Conservation (phyloP, 768 basidiomycete genomes). For the Russula foetens region DNA sequence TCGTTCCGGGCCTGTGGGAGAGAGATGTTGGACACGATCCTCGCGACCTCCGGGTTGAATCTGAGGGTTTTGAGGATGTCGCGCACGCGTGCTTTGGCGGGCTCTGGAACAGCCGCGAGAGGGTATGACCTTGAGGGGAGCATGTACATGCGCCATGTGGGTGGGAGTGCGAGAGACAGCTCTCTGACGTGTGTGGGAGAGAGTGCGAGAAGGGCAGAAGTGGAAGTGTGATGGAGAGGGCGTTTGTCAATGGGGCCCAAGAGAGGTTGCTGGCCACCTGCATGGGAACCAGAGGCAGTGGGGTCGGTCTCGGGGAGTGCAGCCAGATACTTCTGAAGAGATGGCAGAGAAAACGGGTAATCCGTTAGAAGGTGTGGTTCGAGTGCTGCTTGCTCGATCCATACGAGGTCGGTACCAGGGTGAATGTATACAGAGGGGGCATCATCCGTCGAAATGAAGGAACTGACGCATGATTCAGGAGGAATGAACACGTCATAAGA, state of each 20-base stretch:
- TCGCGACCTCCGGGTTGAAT: conserved; percentile 63
- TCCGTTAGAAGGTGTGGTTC: conserved; percentile 29
- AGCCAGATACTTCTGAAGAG: conserved; percentile 6
- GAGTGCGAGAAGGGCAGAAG: conserved; percentile 46
- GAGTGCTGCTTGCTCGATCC: conserved; percentile 40
- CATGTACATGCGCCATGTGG: conserved; percentile 62
- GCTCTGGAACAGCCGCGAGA: conserved; percentile 48
- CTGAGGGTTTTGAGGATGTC: conserved; percentile 48
- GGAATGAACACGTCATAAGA: conserved; percentile 44
- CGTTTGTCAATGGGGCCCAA: conserved; percentile 21
- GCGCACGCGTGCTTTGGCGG: conserved; percentile 47
- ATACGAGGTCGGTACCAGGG: conserved; percentile 22
- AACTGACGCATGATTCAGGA: conserved; percentile 34
- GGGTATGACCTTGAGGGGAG: conserved; percentile 44
- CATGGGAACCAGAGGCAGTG: background rate
- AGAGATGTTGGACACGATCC: conserved; percentile 62
- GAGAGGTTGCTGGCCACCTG: conserved; percentile 6
- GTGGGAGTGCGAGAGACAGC: conserved; percentile 60
- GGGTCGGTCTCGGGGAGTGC: conserved; percentile 12
- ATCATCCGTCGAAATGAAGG: background rate
- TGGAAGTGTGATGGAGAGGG: conserved; percentile 36
- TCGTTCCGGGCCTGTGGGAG: conserved; percentile 57
- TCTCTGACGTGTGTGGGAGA: conserved; percentile 31
- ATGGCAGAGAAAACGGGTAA: conserved; percentile 1
- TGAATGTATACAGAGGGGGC: conserved; percentile 20